phyloP scores from a whole-genome alignment of 139 green algal genomes.

The Penium margaritaceum region DNA sequence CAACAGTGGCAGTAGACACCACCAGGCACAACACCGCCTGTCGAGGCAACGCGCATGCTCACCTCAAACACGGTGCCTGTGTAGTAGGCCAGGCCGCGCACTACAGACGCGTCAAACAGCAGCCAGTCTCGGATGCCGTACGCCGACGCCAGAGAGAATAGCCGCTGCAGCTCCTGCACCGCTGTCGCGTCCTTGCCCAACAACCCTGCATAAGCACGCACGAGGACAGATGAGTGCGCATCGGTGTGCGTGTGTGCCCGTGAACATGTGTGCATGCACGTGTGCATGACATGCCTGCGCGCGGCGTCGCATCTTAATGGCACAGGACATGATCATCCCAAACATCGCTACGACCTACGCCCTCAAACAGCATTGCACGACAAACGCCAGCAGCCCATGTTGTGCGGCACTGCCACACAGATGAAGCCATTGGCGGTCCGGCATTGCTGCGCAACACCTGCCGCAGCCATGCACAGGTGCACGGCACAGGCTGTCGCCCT shows the following conservation, averaged over 20 bases:
- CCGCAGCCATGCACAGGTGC: neutral
- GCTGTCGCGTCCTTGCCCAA: constrained; percentile 44
- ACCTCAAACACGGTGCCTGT: constrained; percentile 70
- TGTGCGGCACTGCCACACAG: too few species aligned
- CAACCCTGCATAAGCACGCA: constrained; percentile 5
- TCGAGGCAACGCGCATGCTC: too few species aligned
- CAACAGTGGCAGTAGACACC: too few species aligned
- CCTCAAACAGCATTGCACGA: too few species aligned
- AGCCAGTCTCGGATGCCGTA: constrained; percentile 86
- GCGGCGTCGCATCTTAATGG: neutral
- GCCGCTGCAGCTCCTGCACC: constrained; percentile 66
- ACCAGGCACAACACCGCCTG: too few species aligned
- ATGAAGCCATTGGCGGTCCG: too few species aligned
- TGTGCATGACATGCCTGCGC: neutral
- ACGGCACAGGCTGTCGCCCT: neutral
- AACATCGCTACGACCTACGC: too few species aligned
- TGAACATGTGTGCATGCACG: too few species aligned
- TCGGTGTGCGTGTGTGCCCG: too few species aligned
- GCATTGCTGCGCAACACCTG: too few species aligned
- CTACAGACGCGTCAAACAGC: constrained; percentile 81
- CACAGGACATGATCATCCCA: neutral
- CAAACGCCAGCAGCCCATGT: too few species aligned
- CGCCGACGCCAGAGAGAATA: constrained; percentile 76
- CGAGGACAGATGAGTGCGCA: too few species aligned
- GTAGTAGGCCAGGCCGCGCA: constrained; percentile 96